A percentile compares a stretch with the other conserved stretches of the same genome.
phyloP scores from a whole-genome alignment of 75 land plant genomes.

The Pinus taeda region DNA sequence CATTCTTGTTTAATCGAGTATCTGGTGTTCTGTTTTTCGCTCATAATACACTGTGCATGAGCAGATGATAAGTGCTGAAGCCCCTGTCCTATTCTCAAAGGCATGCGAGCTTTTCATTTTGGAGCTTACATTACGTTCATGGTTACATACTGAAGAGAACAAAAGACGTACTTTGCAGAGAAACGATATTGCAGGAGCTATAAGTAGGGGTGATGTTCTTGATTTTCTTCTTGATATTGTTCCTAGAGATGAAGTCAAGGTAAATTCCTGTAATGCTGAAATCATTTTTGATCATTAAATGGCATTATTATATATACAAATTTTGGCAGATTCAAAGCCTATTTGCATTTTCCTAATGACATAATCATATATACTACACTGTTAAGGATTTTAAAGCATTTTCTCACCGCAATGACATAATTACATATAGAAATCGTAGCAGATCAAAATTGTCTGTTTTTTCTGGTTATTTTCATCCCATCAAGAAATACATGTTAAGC shows the following conservation, averaged over 20 bases:
- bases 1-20: neutral
- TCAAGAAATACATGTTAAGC: too few species aligned
- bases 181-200: slow-evolving; percentile 50
- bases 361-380: too few species aligned
- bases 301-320: too few species aligned
- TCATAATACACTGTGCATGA: neutral
- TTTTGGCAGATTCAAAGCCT: too few species aligned
- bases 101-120: slow-evolving; percentile 69
- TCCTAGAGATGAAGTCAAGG: slow-evolving; percentile 36
- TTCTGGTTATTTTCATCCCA: too few species aligned
- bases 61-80: slow-evolving; percentile 34
- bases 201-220: slow-evolving; percentile 33
- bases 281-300: too few species aligned
- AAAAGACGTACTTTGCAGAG: slow-evolving; percentile 59
- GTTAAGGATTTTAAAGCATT: too few species aligned
- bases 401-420: too few species aligned
- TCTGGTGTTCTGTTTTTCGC: neutral
- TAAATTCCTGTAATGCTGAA: neutral
- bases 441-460: too few species aligned
- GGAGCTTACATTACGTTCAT: slow-evolving; percentile 64
- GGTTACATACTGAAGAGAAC: slow-evolving; percentile 63
- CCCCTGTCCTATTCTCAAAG: slow-evolving; percentile 54
- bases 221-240: slow-evolving; percentile 46
- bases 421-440: too few species aligned
- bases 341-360: too few species aligned